Base-by-base conservation (phyloP, 352 stramenopile genomes). In the Pythium phragmiticola region DNA sequence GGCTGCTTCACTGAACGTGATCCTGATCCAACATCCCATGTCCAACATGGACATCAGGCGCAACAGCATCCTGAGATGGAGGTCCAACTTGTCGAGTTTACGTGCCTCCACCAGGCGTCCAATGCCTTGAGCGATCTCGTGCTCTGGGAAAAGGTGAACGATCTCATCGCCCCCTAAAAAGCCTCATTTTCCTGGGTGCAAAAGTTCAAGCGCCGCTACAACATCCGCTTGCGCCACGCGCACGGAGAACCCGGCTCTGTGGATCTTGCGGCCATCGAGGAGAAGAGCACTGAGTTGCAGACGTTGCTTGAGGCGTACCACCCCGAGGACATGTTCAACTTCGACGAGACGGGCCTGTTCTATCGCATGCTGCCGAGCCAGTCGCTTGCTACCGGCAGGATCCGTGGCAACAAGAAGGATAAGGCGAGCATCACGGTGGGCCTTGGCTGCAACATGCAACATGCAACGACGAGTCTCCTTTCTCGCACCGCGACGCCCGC, bases 31-130 rank as follows among this genome's bases (percentile, higher is more conserved):
- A n/a, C n/a, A n/a, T n/a, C n/a, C n/a, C n/a, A n/a, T n/a, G n/a
- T n/a, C n/a, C n/a, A 61, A 52, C 39, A 61, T 61, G 54, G 54
- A 61, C 14, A 17, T 16, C 19, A 61, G 16, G 54, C 54, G 54
- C 56, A 53, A 30, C 42, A 33, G 17, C 51, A 46, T n/a, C 56
- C 56, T 2, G 56, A 62, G 4, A 62, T 62, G 56, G 56, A 62
- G 17, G 11, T 37, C 30, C 43, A 19, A 23, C 56, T 62, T 4
- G 3, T 62, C 13, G 56, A 53, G 56, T 62, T 62, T 19, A 19
- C 28, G 17, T 21, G 13, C 43, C 56, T 62, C 16, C 42, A 62
- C 45, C 7, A 62, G 21, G 56, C 28, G 7, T 46, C 17, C 2
- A 47, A 14, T 28, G 56, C 56, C 3, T 43, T 62, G 9, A 62